Evolutionary conservation across 352 stramenopile genomes (phyloP), one percentile per base, ranked within the genome.

Genomic region (Phytopythium montanum): DNA sequence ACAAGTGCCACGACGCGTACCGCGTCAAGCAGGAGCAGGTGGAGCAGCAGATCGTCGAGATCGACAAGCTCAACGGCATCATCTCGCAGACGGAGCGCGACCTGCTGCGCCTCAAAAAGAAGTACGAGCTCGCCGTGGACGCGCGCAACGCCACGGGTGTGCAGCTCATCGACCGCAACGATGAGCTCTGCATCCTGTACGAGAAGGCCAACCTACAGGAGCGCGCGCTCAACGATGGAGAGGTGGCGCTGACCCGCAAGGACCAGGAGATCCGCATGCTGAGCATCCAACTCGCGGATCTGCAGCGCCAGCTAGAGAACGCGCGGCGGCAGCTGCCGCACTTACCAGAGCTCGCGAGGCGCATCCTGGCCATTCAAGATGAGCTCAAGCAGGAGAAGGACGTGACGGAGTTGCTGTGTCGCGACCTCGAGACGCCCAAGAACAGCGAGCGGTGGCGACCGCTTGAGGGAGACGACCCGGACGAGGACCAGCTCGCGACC

Each of bases 181-280:
- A 98, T 66, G 94, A 98, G 72, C 76, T 98, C 9, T 98, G 93
- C 57, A 96, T 98, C 60, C 63, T 98, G 44, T 98, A 98, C 65
- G 94, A 98, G 61, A 97, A 97, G 65, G 64, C 83, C 3, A 97
- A 97, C 68, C 59, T 97, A 5, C 87, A 97, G 56, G 90, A 97
- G 57, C 76, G 90, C 28, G 88, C 86, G 3, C 62, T 97, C 2
- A 86, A 78, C 44, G 73, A 84, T 26, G 91, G 92, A 38, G 87
- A 97, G 60, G 65, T 93, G 8, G 86, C 74, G 6, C 68, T 97
- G 48, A 79, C 76, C 16, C 76, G 76, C 36, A 92, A 91, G 51
- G 90, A 98, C 60, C 51, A 93, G 61, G 38, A 94, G 44, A 65
- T 96, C 73, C 39, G 83, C 79, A 59, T 92, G 67, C 60, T 94